phyloP scores from a whole-genome alignment of 306 rosid species.

The Lathyrus aphaca region DNA sequence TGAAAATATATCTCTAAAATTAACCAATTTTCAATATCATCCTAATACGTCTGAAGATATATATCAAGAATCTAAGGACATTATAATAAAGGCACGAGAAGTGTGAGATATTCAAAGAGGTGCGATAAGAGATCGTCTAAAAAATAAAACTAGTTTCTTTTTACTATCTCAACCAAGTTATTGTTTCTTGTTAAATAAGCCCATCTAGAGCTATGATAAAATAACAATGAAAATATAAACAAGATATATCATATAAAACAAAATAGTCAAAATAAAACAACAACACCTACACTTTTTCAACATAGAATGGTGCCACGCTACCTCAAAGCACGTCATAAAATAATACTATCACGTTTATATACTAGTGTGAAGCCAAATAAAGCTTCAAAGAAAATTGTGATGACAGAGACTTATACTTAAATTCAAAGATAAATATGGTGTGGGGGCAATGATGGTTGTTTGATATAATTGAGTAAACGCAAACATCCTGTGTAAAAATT shows the following conservation, averaged over 20 bases:
- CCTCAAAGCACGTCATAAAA: constrained; percentile 19
- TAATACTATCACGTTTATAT: constrained; percentile 34
- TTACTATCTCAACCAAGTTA: no score
- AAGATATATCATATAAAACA: not conserved
- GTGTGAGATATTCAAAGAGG: no score
- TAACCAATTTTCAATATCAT: no score
- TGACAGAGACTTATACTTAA: constrained; percentile 45
- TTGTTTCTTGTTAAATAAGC: no score
- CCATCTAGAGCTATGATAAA: not conserved
- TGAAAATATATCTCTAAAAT: no score
- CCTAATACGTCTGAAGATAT: no score
- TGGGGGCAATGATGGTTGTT: constrained; percentile 49
- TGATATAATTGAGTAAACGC: constrained; percentile 42
- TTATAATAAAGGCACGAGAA: no score
- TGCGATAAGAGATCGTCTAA: no score
- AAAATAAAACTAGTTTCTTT: no score
- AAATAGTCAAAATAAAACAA: constrained; percentile 38
- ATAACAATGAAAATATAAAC: not conserved
- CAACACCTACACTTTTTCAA: constrained; percentile 41
- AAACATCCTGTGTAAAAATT: constrained; percentile 36
- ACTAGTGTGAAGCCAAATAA: constrained; percentile 36
- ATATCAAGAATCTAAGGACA: no score
- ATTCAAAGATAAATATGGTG: constrained; percentile 47
- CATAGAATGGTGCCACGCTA: constrained; percentile 44
- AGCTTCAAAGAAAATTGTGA: constrained; percentile 26